phyloP scores from a whole-genome alignment of 2,329 filamentous ascomycete genomes.

The Tolypocladium sp. region DNA sequence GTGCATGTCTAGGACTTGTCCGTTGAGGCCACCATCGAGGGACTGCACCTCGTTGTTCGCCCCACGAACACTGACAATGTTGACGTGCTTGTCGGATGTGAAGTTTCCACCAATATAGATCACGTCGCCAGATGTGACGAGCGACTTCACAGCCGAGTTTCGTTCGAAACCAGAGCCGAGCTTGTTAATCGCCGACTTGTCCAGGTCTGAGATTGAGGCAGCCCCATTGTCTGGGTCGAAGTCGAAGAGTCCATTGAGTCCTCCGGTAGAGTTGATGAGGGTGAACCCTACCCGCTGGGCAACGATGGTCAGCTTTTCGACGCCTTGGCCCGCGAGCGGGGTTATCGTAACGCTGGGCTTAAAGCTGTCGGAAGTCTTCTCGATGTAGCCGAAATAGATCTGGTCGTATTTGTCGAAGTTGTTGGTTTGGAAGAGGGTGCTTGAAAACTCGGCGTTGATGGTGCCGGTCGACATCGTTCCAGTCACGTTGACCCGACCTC shows the following conservation, averaged over 20 bases:
- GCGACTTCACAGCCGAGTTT: conserved; percentile 58
- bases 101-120: conserved; percentile 83
- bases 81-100: conserved; percentile 54
- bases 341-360: conserved; percentile 71
- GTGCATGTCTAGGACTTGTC: conserved; percentile 63
- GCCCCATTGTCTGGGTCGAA: conserved; percentile 55
- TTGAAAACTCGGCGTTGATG: conserved; percentile 40
- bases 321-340: conserved; percentile 54
- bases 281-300: conserved; percentile 79
- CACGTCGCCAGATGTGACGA: conserved; percentile 55
- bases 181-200: conserved; percentile 64
- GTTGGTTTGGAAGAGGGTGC: conserved; percentile 78
- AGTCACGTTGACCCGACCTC: conserved; percentile 77
- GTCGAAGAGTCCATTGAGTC: conserved; percentile 84
- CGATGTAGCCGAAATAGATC: conserved; percentile 78
- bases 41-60: conserved; percentile 53
- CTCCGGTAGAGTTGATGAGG: conserved; percentile 63
- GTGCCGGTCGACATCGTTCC: conserved; percentile 52
- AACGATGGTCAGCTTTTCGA: conserved; percentile 65
- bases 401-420: conserved; percentile 94
- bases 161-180: conserved; percentile 62
- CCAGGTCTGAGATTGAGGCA: conserved; percentile 53
- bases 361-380: conserved; percentile 64
- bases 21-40: conserved; percentile 68
- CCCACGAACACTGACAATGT: conserved; percentile 64